phyloP scores from a whole-genome alignment of 371 early-diverging fungal species.

The Mucor circinelloides region DNA sequence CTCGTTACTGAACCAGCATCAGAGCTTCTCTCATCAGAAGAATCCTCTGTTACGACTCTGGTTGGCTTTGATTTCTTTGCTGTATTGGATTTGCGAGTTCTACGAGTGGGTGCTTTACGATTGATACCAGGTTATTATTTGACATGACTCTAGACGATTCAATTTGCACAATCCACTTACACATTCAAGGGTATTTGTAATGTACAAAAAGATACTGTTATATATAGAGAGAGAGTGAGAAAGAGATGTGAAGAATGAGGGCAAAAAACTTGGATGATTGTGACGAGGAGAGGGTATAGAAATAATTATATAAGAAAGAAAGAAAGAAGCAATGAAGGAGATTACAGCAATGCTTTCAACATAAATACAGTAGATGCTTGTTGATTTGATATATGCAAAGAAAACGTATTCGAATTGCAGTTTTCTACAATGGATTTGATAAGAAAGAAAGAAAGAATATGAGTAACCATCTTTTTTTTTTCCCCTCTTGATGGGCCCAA shows the following conservation, averaged over 20 bases:
- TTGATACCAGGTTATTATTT: not conserved
- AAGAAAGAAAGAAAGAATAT: not conserved
- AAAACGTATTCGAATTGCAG: not conserved
- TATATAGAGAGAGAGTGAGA: not conserved
- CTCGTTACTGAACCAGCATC: conserved; percentile 80
- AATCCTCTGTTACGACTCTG: not conserved
- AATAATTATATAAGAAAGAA: not conserved
- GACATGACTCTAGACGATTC: not conserved
- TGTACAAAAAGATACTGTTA: not conserved
- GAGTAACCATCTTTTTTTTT: not conserved
- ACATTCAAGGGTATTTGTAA: not conserved
- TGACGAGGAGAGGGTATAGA: conserved; percentile 2
- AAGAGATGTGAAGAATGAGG: not conserved
- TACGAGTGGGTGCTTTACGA: not conserved
- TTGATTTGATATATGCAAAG: not conserved
- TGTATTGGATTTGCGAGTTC: not conserved
- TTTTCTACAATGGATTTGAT: not conserved
- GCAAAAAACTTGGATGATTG: too few species aligned
- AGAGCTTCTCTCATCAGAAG: conserved; percentile 42
- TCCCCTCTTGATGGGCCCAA: not conserved
- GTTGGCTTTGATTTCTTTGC: not conserved
- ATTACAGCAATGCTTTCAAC: not conserved
- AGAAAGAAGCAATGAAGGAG: not conserved
- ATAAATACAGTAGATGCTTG: not conserved
- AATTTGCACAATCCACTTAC: not conserved